Base-by-base conservation (phyloP, 345 rosid species). In the Punica granatum region DNA sequence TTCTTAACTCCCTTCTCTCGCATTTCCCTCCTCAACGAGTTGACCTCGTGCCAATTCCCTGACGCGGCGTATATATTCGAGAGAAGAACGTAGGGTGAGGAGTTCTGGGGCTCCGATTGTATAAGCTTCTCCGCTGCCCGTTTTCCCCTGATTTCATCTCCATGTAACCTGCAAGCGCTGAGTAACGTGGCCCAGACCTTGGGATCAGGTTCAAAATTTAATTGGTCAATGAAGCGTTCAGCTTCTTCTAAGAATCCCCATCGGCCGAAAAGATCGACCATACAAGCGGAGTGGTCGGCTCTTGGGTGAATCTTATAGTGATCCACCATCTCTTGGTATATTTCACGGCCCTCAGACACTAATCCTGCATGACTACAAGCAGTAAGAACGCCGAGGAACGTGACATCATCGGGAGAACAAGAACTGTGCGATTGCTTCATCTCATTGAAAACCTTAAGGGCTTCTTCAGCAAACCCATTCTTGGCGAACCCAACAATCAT, bases 311-410 rank as follows among this genome's bases (percentile, higher is more conserved):
- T 87, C 62, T 81, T 74, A 60, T 81, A 85, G 70, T 64, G 80
- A 72, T 77, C 74, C 67, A 81, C 78, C 97, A 92, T 92, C 64
- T 73, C 75, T 35, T 90, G 79, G 73, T 84, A 92, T 41, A 90
- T 80, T 68, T 64, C 71, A 32, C 80, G 85, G 26, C 97, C 98
- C 72, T 86, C 86, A 11, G 81, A 72, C 39, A 93, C 89, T 78
- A 65, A 84, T 71, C 98, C 98, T 49, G 96, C 84, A 83, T 93
- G 98, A 81, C 92, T 90, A 67, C 98, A 93, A 19, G 96, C 98
- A 56, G 96, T 88, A 35, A 93, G 96, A 71, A 86, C 85, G 61
- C 98, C 96, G 37, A 93, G 88, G 86, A 90, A 93, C 37, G 98
- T 93, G 64, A 93, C 72, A 48, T 90, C 90, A 76, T 93, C 97